Evolutionary conservation across 768 basidiomycete species (phyloP), one percentile per base, ranked within the genome.

Genomic region (Boletus reticulatus): DNA sequence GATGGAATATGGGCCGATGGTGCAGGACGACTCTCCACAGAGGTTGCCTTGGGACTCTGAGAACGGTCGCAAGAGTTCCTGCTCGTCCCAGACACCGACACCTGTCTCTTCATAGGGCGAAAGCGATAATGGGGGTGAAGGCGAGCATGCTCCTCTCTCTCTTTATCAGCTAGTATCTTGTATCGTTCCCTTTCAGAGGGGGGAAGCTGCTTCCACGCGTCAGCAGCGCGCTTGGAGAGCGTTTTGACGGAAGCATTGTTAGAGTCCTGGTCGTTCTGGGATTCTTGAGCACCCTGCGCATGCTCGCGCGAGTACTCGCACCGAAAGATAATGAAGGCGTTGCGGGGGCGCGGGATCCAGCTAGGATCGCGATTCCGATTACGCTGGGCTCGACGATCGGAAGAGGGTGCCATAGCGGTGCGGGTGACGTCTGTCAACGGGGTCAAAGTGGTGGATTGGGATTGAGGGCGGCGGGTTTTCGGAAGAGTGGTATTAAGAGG

Each of bases 151-250:
- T 82, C 79, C 48, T 74, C 74, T 53, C 79, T 79, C 74, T 85
- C 85, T 55, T 68, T 59, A 39, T 79, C 78, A 1, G 88, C 85
- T n/a, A 79, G 73, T 9, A 66, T 62, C 62, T 79, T 78, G 75
- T 76, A 89, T 52, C 68, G 73, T 17, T 78, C 66, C 58, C 73
- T 81, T 52, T 83, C 80, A 42, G 76, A 74, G 0, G 63, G 53
- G 0, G 80, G 57, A 14, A 92, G 76, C 54, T 78, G 73, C 38
- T 77, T 78, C 92, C 92, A 94, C 31, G 87, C 84, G 49, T 85
- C 84, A 0, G 82, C 85, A 0, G 90, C 91, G 45, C 88, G 80
- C 62, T 87, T 87, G n/a, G 87, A 90, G 38, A 93, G 78, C 2
- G 82, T 78, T 67, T 83, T 82, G 55, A 80, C 80, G 22, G 50